A percentile compares a stretch with the other conserved stretches of the same genome.
Evolutionary conservation across 306 rosid species (phyloP).

Genomic region (Morella rubra): DNA sequence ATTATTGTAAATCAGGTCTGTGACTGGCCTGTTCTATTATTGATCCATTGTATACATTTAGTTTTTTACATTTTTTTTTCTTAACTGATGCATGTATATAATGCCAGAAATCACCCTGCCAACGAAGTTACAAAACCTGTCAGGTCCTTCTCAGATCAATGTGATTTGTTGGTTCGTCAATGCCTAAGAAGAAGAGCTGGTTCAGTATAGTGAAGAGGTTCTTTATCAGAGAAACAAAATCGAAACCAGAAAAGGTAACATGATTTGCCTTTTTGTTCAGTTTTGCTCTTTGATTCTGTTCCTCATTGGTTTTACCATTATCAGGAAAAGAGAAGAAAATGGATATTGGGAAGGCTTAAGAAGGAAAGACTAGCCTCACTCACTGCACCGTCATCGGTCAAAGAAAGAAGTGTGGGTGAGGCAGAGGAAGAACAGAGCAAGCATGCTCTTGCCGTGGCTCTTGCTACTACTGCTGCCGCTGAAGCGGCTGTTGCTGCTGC

Average conservation of each 20-base stretch:
- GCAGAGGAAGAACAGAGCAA: constrained; percentile 62
- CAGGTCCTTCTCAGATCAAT: constrained; percentile 35
- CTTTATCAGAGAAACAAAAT: constrained; percentile 57
- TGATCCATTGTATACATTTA: background rate
- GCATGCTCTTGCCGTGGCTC: constrained; percentile 56
- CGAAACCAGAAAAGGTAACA: constrained; percentile 64
- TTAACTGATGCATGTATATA: background rate
- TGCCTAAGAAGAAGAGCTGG: constrained; percentile 87
- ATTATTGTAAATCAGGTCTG: background rate
- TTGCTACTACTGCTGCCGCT: constrained; percentile 61
- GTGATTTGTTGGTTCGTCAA: constrained; percentile 38
- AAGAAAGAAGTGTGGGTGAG: constrained; percentile 29
- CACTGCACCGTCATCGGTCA: constrained; percentile 40
- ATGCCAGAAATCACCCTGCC: constrained; percentile 17
- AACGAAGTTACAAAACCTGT: constrained; percentile 26
- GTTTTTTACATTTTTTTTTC: constrained; percentile 2
- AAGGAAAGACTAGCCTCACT: constrained; percentile 54
- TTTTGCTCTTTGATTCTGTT: constrained; percentile 16
- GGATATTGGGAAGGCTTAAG: constrained; percentile 68
- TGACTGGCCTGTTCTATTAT: background rate
- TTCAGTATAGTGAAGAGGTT: constrained; percentile 69
- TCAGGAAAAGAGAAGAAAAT: constrained; percentile 76
- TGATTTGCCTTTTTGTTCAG: constrained; percentile 1
- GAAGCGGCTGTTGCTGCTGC: constrained; percentile 57
- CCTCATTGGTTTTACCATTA: constrained; percentile 11